Base-by-base conservation (phyloP, 805 yeast genomes). In the Ogataea philodendri region DNA sequence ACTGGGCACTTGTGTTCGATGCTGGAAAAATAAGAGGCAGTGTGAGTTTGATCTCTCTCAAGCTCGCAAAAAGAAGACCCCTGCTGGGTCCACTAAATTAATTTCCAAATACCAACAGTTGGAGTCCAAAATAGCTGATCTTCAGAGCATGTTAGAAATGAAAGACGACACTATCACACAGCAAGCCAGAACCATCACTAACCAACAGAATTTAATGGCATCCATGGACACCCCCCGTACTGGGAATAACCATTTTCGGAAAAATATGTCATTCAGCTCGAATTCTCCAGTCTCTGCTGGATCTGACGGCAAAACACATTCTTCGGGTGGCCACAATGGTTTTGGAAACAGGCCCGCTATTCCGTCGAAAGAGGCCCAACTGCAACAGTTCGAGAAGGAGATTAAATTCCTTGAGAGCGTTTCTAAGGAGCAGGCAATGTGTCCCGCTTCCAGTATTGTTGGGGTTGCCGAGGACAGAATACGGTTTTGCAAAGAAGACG, bases 1-100 rank as follows among this genome's bases (percentile, higher is more conserved):
- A 7, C 57, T 67, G 2, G 78, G 82, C 3, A 76, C 89, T 0
- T 88, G 97, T 60, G 62, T 72, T 9, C 68, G 96, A 26, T 88
- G 97, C 53, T 44, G 73, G 15, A 83, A 78, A 54, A 68, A 81
- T 18, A 70, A 72, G 25, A 68, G 78, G 44, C 59, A 58, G 21
- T 88, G 97, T 61, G 79, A 77, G 41, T 76, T 82, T 35, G 87
- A 84, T 46, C 52, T 75, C 10, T 70, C 74, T 11, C 83, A 76
- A 34, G 64, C 78, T 7, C 67, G 80, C 26, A 76, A 81, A 47
- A 61, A 48, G 36, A 63, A 52, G 39, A 47, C 57, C 11, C 51
- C 49, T 24, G 47, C 44, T 20, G 24, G 44, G 26, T 15, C 27
- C 20, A 20, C 24, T 5, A 21, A 44, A 5, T 25, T 32, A 23